Base-by-base conservation (phyloP, 73 alveolate species). In the Symbiodinium natans region DNA sequence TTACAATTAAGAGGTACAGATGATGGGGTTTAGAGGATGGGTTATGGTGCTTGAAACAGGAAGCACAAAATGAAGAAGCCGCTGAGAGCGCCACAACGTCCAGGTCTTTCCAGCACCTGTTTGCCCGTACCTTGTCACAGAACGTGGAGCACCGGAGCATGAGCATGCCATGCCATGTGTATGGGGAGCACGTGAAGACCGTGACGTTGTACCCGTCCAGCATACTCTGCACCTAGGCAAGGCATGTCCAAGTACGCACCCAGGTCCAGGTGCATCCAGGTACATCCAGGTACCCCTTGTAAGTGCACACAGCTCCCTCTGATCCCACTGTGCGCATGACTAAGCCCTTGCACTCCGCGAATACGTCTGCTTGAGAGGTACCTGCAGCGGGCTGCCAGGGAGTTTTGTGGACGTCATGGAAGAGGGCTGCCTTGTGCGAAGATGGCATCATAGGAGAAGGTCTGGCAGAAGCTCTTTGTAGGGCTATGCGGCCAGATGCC, bases 271-370 rank as follows among this genome's bases (percentile, higher is more conserved):
- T n/a, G n/a, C n/a, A n/a, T n/a, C n/a, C n/a, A n/a, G n/a, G n/a
- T n/a, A n/a, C n/a, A n/a, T n/a, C n/a, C n/a, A n/a, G n/a, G n/a
- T n/a, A n/a, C n/a, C n/a, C n/a, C n/a, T n/a, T n/a, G n/a, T n/a
- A n/a, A n/a, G n/a, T n/a, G n/a, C n/a, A n/a, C n/a, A n/a, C n/a
- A n/a, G n/a, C n/a, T n/a, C n/a, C n/a, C n/a, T 52, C 71, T 52
- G 71, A 52, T 15, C 27, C 23, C 71, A 15, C 31, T 52, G 82
- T 4, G 82, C 13, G 39, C 82, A n/a, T 31, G 21, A 25, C 82
- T 36, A 68, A 29, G 39, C 82, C 82, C 82, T 68, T 68, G 82
- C 82, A 68, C 82, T 68, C 82, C 82, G 33, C 82, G 36, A 68
- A 68, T 1, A 68, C 82, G 13, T 68, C 82, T 19, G 82, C 82